Base-by-base conservation (phyloP, 2,329 filamentous ascomycete species). In the Ophiocordyceps camponoti-saundersi region DNA sequence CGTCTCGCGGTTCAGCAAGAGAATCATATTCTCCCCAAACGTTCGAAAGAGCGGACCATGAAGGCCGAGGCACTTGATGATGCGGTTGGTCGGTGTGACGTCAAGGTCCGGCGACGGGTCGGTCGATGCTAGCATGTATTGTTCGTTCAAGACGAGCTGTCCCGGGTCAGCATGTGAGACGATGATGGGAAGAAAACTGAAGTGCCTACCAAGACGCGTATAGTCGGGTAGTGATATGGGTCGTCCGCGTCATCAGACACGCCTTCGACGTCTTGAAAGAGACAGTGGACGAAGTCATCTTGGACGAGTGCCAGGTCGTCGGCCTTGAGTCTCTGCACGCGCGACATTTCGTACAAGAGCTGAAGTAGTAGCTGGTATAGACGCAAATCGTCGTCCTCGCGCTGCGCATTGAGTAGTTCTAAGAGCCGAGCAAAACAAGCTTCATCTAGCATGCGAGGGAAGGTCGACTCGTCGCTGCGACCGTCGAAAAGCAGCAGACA, bases 21-120 rank as follows among this genome's bases (percentile, higher is more conserved):
- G 70, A 52, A 98, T 98, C 50, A 98, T 84, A 55, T 96, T 98
- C 67, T 95, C 90, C 46, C 92, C 92, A 68, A 98, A 98, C 0
- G 90, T 95, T 59, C 90, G 89, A 61, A 88, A 96, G 1, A 72
- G 72, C 44, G 79, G 76, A 3, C 90, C 90, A 57, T 92, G 75
- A 22, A 85, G 71, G 46, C 87, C 90, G 42, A 98, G 72, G 39
- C 89, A 74, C 61, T 96, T 96, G 63, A 98, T 82, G 45, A 98
- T 87, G 53, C 89, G 81, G 59, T 98, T 98, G 4, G 92, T 96
- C 48, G 93, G 65, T 5, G 77, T 74, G n/a, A 67, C 59, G 11
- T 50, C 48, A 16, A 54, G 46, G 36, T 69, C 65, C 32, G 60
- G 59, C 20, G 65, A 65, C 3, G 69, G 62, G 29, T 71, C 75